phyloP scores from a whole-genome alignment of 306 rosid species.

The Hylodesmum podocarpum region DNA sequence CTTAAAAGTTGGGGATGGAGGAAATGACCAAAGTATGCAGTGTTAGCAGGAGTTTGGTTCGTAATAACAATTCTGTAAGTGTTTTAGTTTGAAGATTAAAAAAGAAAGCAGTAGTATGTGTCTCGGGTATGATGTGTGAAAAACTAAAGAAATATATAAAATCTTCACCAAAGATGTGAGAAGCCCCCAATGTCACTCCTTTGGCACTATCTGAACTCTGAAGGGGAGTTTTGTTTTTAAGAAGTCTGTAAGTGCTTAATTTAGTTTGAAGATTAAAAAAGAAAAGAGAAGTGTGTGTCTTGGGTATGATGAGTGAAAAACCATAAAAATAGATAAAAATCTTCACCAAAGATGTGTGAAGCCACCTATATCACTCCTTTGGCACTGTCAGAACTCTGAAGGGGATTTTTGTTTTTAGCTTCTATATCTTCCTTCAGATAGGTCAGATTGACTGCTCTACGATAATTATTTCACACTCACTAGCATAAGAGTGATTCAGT shows the following conservation, averaged over 20 bases:
- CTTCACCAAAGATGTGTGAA: not conserved
- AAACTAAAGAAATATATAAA: not conserved
- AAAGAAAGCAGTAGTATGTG: not conserved
- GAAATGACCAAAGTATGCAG: not conserved
- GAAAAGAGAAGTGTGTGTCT: not conserved
- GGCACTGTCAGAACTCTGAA: not conserved
- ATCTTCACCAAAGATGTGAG: not conserved
- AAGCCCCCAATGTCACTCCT: not conserved
- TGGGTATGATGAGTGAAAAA: not conserved
- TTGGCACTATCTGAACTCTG: not conserved
- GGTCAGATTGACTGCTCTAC: slow-evolving; percentile 4
- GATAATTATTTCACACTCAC: not conserved
- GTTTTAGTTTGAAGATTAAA: slow-evolving; percentile 4
- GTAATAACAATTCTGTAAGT: not conserved
- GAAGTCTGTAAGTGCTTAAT: not conserved
- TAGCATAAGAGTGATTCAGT: not conserved
- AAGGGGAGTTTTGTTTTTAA: not conserved
- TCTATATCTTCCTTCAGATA: slow-evolving; percentile 4
- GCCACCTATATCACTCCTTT: not conserved
- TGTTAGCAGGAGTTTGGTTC: not conserved
- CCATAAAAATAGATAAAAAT: not conserved
- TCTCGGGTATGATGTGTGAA: not conserved
- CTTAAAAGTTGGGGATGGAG: not conserved
- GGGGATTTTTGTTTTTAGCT: not conserved
- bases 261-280: slow-evolving; percentile 12